phyloP scores from a whole-genome alignment of 2,329 filamentous ascomycete genomes.

The Fusarium armeniacum region DNA sequence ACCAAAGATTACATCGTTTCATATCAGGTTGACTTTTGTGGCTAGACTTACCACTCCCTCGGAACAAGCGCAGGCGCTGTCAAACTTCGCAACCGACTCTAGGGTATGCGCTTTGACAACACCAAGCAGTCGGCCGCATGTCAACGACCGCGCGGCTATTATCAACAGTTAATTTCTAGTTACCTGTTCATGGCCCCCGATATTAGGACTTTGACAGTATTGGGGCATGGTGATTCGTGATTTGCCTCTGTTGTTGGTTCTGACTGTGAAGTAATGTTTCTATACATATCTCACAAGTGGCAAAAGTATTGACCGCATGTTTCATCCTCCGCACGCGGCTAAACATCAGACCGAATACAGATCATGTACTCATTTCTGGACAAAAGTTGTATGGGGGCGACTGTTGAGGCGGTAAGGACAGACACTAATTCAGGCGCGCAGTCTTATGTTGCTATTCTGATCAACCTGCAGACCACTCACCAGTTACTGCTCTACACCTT shows the following conservation, averaged over 20 bases:
- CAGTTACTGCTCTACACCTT: slow-evolving; percentile 19
- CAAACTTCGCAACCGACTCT: neutral
- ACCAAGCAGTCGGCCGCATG: slow-evolving; percentile 6
- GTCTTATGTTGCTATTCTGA: slow-evolving; percentile 16
- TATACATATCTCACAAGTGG: slow-evolving; percentile 20
- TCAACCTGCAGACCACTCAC: neutral
- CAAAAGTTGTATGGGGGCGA: neutral
- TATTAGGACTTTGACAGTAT: neutral
- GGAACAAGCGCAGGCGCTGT: slow-evolving; percentile 25
- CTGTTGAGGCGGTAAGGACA: neutral
- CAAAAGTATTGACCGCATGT: slow-evolving; percentile 4
- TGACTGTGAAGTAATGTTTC: neutral
- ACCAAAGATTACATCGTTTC: slow-evolving; percentile 8
- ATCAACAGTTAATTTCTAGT: slow-evolving; percentile 1
- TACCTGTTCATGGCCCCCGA: slow-evolving; percentile 1
- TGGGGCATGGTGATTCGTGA: slow-evolving; percentile 25
- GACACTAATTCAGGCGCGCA: neutral
- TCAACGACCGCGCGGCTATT: slow-evolving; percentile 15
- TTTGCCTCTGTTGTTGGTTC: neutral
- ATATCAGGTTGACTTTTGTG: neutral
- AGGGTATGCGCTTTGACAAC: slow-evolving; percentile 16
- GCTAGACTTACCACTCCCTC: slow-evolving; percentile 18
- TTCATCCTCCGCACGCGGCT: slow-evolving; percentile 29
- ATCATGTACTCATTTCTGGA: neutral
- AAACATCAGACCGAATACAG: neutral